phyloP scores from a whole-genome alignment of 768 basidiomycete genomes.

The Phaffia tasmanica region DNA sequence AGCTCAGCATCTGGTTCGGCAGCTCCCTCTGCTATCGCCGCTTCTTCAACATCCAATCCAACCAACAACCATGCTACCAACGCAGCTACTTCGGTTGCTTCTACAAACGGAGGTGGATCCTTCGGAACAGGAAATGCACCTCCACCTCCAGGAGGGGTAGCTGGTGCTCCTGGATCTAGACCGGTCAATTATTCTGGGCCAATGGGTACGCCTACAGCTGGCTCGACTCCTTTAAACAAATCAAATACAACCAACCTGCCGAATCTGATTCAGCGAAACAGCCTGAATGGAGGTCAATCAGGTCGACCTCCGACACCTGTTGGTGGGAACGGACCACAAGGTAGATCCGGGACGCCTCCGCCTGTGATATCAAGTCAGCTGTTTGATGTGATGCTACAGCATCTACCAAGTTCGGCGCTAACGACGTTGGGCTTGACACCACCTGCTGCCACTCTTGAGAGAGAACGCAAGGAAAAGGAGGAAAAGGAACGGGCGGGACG shows the following conservation, averaged over 20 bases:
- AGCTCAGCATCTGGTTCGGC: not conserved
- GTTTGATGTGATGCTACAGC: slow-evolving; percentile 22
- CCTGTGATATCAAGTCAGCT: slow-evolving; percentile 11
- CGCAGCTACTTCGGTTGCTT: not conserved
- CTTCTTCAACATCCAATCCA: not conserved
- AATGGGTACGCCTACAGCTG: not conserved
- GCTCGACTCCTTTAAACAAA: not conserved
- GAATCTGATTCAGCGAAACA: slow-evolving; percentile 17
- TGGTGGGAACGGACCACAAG: not conserved
- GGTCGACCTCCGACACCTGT: slow-evolving; percentile 1
- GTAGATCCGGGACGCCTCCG: not conserved
- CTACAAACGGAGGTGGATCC: not conserved
- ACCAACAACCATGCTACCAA: not conserved
- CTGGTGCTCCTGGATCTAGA: not conserved
- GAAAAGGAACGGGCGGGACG: not conserved
- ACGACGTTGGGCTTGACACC: slow-evolving; percentile 8
- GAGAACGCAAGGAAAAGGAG: slow-evolving; percentile 18
- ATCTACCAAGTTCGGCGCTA: slow-evolving; percentile 15
- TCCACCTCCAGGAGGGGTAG: not conserved
- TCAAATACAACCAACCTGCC: slow-evolving; percentile 18
- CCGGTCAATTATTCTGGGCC: not conserved
- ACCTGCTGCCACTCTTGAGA: slow-evolving; percentile 11
- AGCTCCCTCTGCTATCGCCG: not conserved
- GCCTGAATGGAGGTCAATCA: not conserved
- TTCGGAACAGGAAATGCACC: not conserved